These are phyloP conservation scores for Neofusicoccum parvum DNA, from an alignment of 2,329 filamentous ascomycete genomes.

Conservation along the genomic window DNA sequence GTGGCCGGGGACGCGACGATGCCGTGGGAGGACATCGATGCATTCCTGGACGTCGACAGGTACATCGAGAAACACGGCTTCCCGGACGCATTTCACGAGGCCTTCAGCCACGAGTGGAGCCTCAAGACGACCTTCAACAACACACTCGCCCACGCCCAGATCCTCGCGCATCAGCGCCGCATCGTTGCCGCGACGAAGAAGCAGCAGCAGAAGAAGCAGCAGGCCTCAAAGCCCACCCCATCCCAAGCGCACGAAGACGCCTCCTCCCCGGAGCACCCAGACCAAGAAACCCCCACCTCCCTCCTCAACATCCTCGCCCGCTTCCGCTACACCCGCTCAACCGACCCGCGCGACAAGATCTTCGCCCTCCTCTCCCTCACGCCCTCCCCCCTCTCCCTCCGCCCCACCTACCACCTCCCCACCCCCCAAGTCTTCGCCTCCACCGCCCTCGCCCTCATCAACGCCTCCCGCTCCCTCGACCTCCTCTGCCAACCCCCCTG, in stretches of 20 bases:
- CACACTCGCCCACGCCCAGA: not conserved
- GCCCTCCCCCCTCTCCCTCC: slow-evolving; percentile 24
- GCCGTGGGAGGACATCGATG: slow-evolving; percentile 1
- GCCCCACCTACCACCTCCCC: slow-evolving; percentile 29
- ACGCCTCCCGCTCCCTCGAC: slow-evolving; percentile 26
- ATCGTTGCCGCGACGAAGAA: not conserved
- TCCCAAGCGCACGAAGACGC: no score
- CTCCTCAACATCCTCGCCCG: slow-evolving; percentile 29
- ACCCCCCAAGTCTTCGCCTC: slow-evolving; percentile 24
- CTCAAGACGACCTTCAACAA: not conserved
- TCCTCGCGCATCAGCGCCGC: not conserved
- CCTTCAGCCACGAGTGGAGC: not conserved
- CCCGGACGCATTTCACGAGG: not conserved
- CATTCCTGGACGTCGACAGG: slow-evolving; percentile 6
- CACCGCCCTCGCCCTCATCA: slow-evolving; percentile 26
- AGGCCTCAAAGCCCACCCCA: no score
- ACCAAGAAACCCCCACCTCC: slow-evolving; percentile 16
- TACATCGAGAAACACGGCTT: not conserved
- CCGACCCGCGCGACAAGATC: slow-evolving; percentile 14
- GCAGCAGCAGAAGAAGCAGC: not conserved
- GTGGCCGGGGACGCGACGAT: not conserved
- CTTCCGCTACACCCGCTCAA: slow-evolving; percentile 29
- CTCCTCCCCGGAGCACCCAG: no score
- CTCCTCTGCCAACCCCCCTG: slow-evolving; percentile 26
- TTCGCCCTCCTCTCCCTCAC: slow-evolving; percentile 21